A percentile compares a stretch with the other conserved stretches of the same genome.
These are phyloP conservation scores for Eimeria praecox DNA, from an alignment of 169 alveolate genomes.

Conservation along the genomic window DNA sequence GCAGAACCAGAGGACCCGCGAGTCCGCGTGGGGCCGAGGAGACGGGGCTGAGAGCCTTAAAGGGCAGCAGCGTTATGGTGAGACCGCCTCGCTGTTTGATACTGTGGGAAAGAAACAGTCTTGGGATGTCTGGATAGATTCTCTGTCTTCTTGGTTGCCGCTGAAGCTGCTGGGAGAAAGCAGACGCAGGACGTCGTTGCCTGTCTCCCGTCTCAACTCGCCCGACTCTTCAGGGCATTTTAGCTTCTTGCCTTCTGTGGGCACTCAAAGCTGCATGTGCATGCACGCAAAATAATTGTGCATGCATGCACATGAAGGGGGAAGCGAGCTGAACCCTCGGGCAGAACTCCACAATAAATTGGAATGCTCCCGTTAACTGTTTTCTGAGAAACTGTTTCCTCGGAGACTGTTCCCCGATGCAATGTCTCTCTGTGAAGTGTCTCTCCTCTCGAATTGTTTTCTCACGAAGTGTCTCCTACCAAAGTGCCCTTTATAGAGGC, in stretches of 20 bases:
- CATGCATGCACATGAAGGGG: background rate
- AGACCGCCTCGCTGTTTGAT: background rate
- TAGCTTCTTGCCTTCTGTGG: background rate
- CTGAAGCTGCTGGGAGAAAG: background rate
- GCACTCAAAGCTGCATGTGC: background rate
- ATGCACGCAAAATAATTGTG: background rate
- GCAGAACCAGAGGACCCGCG: constrained; percentile 60
- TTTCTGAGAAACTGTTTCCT: background rate
- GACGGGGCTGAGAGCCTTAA: background rate
- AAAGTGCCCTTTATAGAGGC: no score
- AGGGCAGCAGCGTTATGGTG: background rate
- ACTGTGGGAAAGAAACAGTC: background rate
- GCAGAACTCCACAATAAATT: no score
- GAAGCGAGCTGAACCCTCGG: no score
- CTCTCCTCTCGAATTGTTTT: background rate
- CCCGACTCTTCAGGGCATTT: background rate
- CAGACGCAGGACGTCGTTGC: background rate
- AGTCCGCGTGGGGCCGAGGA: constrained; percentile 53
- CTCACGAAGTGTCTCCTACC: background rate
- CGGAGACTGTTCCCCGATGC: background rate
- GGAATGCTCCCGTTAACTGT: background rate
- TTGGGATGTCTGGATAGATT: background rate
- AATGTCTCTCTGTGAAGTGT: background rate
- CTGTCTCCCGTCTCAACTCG: background rate
- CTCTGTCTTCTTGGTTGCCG: background rate